Base-by-base conservation (phyloP, 495 filamentous ascomycete species). In the Hyaloscypha bicolor region DNA sequence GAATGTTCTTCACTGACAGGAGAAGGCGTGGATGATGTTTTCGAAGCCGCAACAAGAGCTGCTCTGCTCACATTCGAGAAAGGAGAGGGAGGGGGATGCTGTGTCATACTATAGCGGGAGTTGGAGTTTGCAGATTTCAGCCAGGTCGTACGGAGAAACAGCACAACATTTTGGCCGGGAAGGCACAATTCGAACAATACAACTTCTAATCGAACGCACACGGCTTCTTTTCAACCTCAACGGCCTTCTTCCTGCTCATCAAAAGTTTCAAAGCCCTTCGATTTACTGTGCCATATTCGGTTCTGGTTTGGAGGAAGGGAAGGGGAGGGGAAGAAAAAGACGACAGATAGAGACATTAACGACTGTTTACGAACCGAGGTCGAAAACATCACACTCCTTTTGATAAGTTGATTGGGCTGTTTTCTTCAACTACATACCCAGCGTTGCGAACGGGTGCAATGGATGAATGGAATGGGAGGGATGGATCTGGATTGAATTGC, bases 11-110 rank as follows among this genome's bases (percentile, higher is more conserved):
- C 91, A 35, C 79, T 99, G 70, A 97, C 92, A n/a, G 95, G 95
- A 58, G 96, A 99, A 75, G 95, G 95, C 14, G 95, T 99, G 29
- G 95, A 99, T 77, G 95, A 99, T 79, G 95, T 99, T 14, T 99
- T 99, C 74, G 95, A 99, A 76, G 95, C 95, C 32, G 95, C 95
- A 9, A 99, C 95, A 62, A 86, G 95, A 73, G 94, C 95, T n/a
- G 94, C 95, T 32, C 81, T 99, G 63, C 84, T 97, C 22, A 94
- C 88, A 42, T 95, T 96, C 65, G 94, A 98, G 73, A 94, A 94
- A 78, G 87, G 88, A 31, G 91, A 96, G 77, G 85, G 87, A 62
- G 79, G 82, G 56, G 90, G 91, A 21, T 98, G 95, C 83, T 99
- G 95, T 79, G 86, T 92, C 55, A 94, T 99, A 74, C 87, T 98